Base-by-base conservation (phyloP, 2,329 filamentous ascomycete genomes). In the Sclerotinia trifoliorum region DNA sequence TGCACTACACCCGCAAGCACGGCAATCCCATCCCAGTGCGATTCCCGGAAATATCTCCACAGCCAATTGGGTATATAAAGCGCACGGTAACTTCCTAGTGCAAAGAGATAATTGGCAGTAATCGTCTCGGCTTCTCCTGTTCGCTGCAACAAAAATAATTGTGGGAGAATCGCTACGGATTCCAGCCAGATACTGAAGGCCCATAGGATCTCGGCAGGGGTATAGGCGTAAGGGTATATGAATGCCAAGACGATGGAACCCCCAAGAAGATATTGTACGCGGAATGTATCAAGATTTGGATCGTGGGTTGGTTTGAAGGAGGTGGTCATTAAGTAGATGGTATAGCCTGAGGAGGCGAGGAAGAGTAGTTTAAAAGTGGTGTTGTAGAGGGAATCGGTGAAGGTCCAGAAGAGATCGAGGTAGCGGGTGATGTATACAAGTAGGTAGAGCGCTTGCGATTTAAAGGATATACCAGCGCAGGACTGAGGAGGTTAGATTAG, bases 31-130 rank as follows among this genome's bases (percentile, higher is more conserved):
- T 98, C 94, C 74, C 90, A 90, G 79, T 93, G 90, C 63, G 86
- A 83, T 79, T 97, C 93, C 64, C 86, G 85, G 74, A 91, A 86
- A 81, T 94, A 98, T 67, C 95, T 86, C 81, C 92, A 98, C 76
- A 98, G 88, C 95, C 95, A 99, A 82, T 99, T 99, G 73, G 95
- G 95, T 74, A 99, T 99, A 81, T 99, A 99, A 68, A 99, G 84
- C 4, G 94, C 92, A 68, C 95, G 86, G 83, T 99, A 99, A 71
- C 90, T 83, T 46, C 95, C 95, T 49, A 99, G 84, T 19, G 96
- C 94, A 77, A 97, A 97, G 54, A 99, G 86, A 80, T 99, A 99
- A 81, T 99, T 94, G 1, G 94, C 97, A 17, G 95, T 99, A 78
- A 99, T 99, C n/a, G 95, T 97, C 82, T 99, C 95, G 15, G 95